phyloP scores from a whole-genome alignment of 192 early-diverging fungal genomes.

The Funneliformis mosseae region DNA sequence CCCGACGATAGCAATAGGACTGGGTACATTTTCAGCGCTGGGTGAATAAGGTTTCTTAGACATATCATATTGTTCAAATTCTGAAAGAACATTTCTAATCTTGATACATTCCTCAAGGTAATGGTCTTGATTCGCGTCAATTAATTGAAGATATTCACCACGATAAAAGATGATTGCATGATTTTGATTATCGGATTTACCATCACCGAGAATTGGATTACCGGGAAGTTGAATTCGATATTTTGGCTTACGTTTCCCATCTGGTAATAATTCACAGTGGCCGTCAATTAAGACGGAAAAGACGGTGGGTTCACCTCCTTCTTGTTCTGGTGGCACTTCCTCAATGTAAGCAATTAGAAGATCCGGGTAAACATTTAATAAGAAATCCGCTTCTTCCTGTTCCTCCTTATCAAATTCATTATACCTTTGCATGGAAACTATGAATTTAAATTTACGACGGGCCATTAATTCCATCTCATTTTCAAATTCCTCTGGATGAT shows the following conservation, averaged over 20 bases:
- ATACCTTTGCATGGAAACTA: constrained; percentile 85
- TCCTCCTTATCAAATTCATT: constrained; percentile 78
- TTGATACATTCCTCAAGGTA: constrained; percentile 91
- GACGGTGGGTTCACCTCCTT: constrained; percentile 60
- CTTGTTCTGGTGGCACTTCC: constrained; percentile 61
- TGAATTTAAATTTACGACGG: constrained; percentile 79
- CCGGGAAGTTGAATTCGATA: constrained; percentile 79
- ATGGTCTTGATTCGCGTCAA: constrained; percentile 92
- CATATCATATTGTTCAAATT: constrained; percentile 79
- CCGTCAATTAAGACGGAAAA: constrained; percentile 79
- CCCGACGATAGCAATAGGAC: constrained; percentile 84
- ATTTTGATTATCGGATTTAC: constrained; percentile 91
- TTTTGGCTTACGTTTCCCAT: constrained; percentile 76
- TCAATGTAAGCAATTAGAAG: constrained; percentile 82
- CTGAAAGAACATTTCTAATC: constrained; percentile 81
- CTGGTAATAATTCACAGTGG: constrained; percentile 61
- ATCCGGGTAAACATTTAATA: constrained; percentile 74
- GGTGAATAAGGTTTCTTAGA: constrained; percentile 68
- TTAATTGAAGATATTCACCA: constrained; percentile 83
- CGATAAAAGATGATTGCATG: constrained; percentile 85
- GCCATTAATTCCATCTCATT: constrained; percentile 69
- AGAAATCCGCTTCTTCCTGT: constrained; percentile 73
- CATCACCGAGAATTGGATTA: constrained; percentile 86
- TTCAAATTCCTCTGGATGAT: constrained; percentile 68
- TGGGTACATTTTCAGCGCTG: constrained; percentile 49